Conservation (phyloP, 148 eudicot species). For the Vaccinium corymbosum region DNA sequence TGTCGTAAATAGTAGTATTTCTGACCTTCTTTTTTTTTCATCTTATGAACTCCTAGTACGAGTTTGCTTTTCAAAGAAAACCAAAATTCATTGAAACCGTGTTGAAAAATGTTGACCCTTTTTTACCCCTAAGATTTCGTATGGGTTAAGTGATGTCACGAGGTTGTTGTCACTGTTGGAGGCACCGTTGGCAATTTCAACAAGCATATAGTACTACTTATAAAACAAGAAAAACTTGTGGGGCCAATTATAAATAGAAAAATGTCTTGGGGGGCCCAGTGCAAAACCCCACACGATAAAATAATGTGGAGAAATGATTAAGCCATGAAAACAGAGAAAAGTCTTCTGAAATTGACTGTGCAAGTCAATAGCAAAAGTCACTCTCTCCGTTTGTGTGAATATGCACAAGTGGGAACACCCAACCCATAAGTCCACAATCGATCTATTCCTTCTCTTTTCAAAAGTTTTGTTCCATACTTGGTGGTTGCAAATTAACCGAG, state of each 20-base stretch:
- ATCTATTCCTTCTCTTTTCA: background rate
- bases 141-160: conserved; percentile 9
- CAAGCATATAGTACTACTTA: background rate
- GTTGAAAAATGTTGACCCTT: background rate
- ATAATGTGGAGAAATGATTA: conserved; percentile 14
- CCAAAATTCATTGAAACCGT: background rate
- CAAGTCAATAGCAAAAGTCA: conserved; percentile 23
- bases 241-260: conserved; percentile 6
- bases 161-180: background rate
- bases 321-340: conserved; percentile 13
- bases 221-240: background rate
- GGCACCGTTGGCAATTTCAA: background rate
- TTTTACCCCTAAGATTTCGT: background rate
- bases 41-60: too few relatives aligned
- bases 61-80: too few relatives aligned
- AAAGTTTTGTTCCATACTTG: background rate
- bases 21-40: too few relatives aligned
- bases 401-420: background rate
- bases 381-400: conserved; percentile 7
- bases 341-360: conserved; percentile 24
- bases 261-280: background rate
- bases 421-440: background rate
- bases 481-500: background rate
- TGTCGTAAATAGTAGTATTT: too few relatives aligned
- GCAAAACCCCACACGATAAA: background rate